These are phyloP conservation scores for Penicillium parvum DNA, from an alignment of 495 filamentous ascomycete species.

Conservation along the genomic window DNA sequence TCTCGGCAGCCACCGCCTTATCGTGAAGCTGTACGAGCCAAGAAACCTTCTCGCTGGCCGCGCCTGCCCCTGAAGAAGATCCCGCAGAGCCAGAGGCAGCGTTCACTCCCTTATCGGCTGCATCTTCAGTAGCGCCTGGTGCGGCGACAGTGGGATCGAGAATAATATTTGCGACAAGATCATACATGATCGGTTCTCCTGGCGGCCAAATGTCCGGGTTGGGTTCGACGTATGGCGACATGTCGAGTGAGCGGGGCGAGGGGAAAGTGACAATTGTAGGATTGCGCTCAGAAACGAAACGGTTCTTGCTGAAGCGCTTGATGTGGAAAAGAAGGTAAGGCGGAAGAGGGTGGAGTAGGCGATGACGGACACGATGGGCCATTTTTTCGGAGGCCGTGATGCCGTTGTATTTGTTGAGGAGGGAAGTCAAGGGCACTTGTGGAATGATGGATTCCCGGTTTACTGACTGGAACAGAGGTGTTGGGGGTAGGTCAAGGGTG, in stretches of 20 bases:
- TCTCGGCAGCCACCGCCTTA: constrained; percentile 42
- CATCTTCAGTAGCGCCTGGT: constrained; percentile 68
- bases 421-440: constrained; percentile 82
- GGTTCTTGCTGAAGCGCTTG: constrained; percentile 94
- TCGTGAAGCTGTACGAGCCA: constrained; percentile 58
- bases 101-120: constrained; percentile 78
- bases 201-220: constrained; percentile 56
- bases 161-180: constrained; percentile 93
- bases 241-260: constrained; percentile 69
- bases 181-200: constrained; percentile 89
- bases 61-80: constrained; percentile 39
- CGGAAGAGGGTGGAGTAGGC: constrained; percentile 86
- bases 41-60: constrained; percentile 47
- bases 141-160: constrained; percentile 66
- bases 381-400: constrained; percentile 81
- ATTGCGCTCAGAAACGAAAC: constrained; percentile 92
- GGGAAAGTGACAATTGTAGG: constrained; percentile 97
- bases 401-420: constrained; percentile 94
- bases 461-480: constrained; percentile 96
- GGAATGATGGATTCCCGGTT: constrained; percentile 90
- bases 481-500: constrained; percentile 86
- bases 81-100: constrained; percentile 59
- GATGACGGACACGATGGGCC: constrained; percentile 79
- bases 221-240: constrained; percentile 83
- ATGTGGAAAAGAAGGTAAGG: constrained; percentile 93